Base-by-base conservation (phyloP, 805 yeast genomes). In the Komagataella kurtzmanii region DNA sequence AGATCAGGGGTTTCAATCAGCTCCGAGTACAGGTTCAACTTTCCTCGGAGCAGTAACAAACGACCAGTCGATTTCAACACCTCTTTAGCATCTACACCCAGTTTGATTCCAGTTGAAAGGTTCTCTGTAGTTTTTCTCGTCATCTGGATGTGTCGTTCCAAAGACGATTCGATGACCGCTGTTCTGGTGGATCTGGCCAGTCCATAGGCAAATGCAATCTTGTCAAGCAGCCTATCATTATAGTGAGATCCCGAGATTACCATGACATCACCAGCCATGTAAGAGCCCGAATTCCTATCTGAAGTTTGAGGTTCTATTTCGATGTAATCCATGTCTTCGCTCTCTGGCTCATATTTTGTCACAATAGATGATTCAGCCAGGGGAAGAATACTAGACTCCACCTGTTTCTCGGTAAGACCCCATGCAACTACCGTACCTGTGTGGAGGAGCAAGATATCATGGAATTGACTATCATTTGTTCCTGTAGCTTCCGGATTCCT, bases 1-100 rank as follows among this genome's bases (percentile, higher is more conserved):
- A 88, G 67, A 63, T 90, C 97, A 0, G 97, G 97, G 0, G 95
- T 88, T 58, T 89, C 97, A 30, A 88, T 87, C 54, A 90, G 73
- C 60, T 89, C 96, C 7, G 91, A 85, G 64, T 90, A 88, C 36
- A 90, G 68, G 58, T 90, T 90, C 57, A 90, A 72, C 57, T 84
- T 84, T 1, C 96, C 96, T 54, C 97, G 70, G 12, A 90, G 69
- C 46, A 87, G 68, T 56, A 90, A 77, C 19, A 90, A 69, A 51
- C 81, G 72, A 0, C 97, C 97, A 0, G 93, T 87, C 4, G 82
- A 71, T 57, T 72, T 72, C 49, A 88, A 65, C 3, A 85, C 80
- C 44, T 86, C 88, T 2, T 74, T 67, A 53, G 82, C 85, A 6
- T 73, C 72, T 19, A 81, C 65, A 7, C 73, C 73, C 7, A 81